Evolutionary conservation across 805 yeast species (phyloP).

Genomic region (Lipomyces sp.): DNA sequence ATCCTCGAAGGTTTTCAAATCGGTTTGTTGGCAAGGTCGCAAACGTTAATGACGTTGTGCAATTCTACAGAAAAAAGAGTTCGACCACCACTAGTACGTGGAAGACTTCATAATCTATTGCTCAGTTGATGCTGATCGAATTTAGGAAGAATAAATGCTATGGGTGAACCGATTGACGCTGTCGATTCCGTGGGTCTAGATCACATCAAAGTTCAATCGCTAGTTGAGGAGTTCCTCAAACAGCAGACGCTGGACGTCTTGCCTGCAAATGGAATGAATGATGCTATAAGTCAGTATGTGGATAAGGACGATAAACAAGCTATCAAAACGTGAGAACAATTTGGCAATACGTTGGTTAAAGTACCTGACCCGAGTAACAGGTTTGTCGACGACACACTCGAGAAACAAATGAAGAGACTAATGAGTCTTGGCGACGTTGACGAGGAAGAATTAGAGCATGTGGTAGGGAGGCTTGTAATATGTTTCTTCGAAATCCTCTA

Average conservation of each 20-base stretch:
- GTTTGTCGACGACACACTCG: constrained; percentile 47
- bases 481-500: not conserved
- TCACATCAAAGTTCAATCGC: constrained; percentile 59
- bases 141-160: constrained; percentile 18
- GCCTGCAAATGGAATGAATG: constrained; percentile 75
- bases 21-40: constrained; percentile 90
- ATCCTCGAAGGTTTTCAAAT: constrained; percentile 85
- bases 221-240: constrained; percentile 65
- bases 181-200: constrained; percentile 46
- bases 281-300: constrained; percentile 72
- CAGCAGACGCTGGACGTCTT: constrained; percentile 69
- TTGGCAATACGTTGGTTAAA: constrained; percentile 59
- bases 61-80: constrained; percentile 61
- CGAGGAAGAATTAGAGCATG: constrained; percentile 36
- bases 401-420: constrained; percentile 39
- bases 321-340: constrained; percentile 57
- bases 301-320: constrained; percentile 83
- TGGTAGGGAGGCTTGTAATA: constrained; percentile 1
- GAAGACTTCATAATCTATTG: constrained; percentile 8
- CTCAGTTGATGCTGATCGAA: not conserved
- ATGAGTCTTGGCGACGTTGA: constrained; percentile 39
- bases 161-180: constrained; percentile 20
- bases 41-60: constrained; percentile 83
- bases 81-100: constrained; percentile 30
- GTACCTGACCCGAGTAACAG: not conserved